Percentiles rank a stretch among this genome's conserved stretches.
phyloP scores from a whole-genome alignment of 306 rosid species.

The Canavalia gladiata region DNA sequence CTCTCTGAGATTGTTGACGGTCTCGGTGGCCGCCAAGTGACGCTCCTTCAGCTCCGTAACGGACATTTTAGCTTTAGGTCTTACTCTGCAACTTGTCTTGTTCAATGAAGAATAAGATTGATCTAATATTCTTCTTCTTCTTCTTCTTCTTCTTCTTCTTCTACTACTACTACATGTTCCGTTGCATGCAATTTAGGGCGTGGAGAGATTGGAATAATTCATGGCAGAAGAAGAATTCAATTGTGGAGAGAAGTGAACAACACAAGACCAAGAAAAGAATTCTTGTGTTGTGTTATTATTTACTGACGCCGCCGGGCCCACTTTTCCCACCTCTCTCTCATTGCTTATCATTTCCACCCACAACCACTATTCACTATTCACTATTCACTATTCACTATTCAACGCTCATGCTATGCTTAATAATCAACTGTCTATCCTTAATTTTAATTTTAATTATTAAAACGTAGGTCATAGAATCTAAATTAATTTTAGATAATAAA shows the following conservation, averaged over 20 bases:
- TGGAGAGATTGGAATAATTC: too few species aligned
- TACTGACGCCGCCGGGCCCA: constrained; percentile 48
- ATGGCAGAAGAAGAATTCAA: neutral
- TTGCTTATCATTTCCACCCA: constrained; percentile 5
- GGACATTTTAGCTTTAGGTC: constrained; percentile 64
- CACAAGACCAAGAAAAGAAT: neutral
- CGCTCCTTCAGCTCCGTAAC: constrained; percentile 93
- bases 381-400: neutral
- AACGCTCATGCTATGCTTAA: too few species aligned
- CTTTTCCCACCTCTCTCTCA: neutral
- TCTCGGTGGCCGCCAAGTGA: constrained; percentile 80
- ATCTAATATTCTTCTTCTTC: neutral
- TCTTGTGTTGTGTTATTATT: neutral
- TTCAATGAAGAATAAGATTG: neutral
- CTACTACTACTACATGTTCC: neutral
- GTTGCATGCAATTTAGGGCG: neutral
- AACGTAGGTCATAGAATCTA: too few species aligned
- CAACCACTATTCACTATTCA: neutral
- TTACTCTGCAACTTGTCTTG: neutral
- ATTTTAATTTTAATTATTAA: too few species aligned
- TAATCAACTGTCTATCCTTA: too few species aligned
- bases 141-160: too few species aligned
- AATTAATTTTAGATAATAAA: too few species aligned
- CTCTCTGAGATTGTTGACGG: constrained; percentile 80
- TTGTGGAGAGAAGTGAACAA: neutral